Conservation (phyloP, 768 basidiomycete genomes). For the Myochromella boudieri region DNA sequence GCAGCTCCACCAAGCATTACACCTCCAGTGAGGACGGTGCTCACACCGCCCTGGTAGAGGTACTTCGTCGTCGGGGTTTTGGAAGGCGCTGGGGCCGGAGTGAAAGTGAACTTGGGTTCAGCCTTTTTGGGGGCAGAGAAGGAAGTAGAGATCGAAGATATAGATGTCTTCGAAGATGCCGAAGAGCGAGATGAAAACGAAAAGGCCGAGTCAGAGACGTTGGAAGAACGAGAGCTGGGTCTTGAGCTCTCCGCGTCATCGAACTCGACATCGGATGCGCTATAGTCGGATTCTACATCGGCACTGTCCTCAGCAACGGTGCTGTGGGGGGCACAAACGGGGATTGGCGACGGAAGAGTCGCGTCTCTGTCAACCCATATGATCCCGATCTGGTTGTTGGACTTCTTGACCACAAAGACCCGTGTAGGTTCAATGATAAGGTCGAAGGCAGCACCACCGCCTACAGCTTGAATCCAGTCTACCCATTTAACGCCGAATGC, state of each 20-base stretch:
- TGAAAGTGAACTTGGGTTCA: not conserved
- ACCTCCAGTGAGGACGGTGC: constrained; percentile 42
- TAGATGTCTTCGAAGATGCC: constrained; percentile 28
- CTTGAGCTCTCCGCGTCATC: constrained; percentile 30
- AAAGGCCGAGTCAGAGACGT: constrained; percentile 23
- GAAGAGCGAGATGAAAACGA: constrained; percentile 30
- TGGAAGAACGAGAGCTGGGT: constrained; percentile 40
- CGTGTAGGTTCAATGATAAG: constrained; percentile 29
- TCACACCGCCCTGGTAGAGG: constrained; percentile 42
- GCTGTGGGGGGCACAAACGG: constrained; percentile 6
- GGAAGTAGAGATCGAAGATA: constrained; percentile 21
- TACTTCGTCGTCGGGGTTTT: constrained; percentile 33
- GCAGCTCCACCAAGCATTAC: constrained; percentile 42
- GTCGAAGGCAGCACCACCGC: constrained; percentile 31
- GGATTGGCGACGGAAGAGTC: not conserved
- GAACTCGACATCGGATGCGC: constrained; percentile 21
- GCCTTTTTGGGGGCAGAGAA: not conserved
- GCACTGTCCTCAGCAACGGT: constrained; percentile 3
- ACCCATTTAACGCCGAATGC: constrained; percentile 32
- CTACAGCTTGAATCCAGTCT: constrained; percentile 31
- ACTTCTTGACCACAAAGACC: constrained; percentile 27
- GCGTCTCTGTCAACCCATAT: constrained; percentile 25
- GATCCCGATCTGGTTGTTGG: constrained; percentile 22
- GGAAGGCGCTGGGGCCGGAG: constrained; percentile 9
- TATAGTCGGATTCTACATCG: constrained; percentile 16